These are phyloP conservation scores for Spinellus fusiger DNA, from an alignment of 192 early-diverging fungal species.

Conservation along the genomic window DNA sequence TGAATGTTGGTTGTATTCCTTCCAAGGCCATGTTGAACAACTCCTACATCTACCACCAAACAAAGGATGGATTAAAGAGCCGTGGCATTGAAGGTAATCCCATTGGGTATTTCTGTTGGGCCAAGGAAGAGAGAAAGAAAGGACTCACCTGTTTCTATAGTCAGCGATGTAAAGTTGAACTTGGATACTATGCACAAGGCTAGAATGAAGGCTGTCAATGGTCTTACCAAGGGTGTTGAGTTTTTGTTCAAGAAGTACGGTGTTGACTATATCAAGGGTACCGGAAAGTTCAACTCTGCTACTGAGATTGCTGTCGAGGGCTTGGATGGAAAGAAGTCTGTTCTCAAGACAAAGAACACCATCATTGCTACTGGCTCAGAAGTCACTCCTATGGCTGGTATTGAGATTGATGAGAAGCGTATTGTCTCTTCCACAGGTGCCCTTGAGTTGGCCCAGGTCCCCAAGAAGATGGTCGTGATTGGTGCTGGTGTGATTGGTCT, in stretches of 20 bases:
- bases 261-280: constrained; percentile 93
- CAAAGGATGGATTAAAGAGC: constrained; percentile 84
- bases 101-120: background rate
- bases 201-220: constrained; percentile 83
- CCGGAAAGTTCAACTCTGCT: constrained; percentile 72
- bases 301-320: constrained; percentile 80
- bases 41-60: constrained; percentile 94
- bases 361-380: constrained; percentile 99
- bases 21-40: constrained; percentile 99
- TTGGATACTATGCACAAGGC: constrained; percentile 83
- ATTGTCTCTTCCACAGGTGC: constrained; percentile 99
- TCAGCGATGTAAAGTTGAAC: constrained; percentile 78
- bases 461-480: constrained; percentile 98
- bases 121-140: background rate
- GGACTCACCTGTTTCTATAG: constrained; percentile 32
- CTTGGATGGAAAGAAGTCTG: constrained; percentile 65
- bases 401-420: constrained; percentile 89
- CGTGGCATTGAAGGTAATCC: constrained; percentile 84
- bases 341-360: constrained; percentile 88
- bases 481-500: constrained; percentile 99
- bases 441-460: constrained; percentile 86
- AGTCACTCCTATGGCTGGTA: constrained; percentile 85
- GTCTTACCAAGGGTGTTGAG: constrained; percentile 90
- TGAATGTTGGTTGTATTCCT: constrained; percentile 99
- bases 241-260: constrained; percentile 96